phyloP scores from a whole-genome alignment of 2,329 filamentous ascomycete genomes.

The Cladophialophora chaetospira region DNA sequence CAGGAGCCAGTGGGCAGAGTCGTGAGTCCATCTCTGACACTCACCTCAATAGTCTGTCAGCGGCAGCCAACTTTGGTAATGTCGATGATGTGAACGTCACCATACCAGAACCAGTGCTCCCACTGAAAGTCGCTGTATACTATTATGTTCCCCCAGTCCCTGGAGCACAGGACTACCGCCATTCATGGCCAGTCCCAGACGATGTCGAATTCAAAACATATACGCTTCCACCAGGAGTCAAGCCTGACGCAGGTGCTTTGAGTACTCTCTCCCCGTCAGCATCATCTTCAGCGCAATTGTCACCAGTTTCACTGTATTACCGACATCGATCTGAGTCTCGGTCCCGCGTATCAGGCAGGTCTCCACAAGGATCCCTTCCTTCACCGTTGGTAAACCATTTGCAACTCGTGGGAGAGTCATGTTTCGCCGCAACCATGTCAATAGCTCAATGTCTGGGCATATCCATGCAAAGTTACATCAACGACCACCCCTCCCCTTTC shows the following conservation, averaged over 20 bases:
- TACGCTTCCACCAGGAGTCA: slow-evolving; percentile 11
- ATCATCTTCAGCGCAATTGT: neutral
- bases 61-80: neutral
- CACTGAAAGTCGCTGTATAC: slow-evolving; percentile 16
- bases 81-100: neutral
- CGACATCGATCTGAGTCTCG: neutral
- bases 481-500: slow-evolving; percentile 29
- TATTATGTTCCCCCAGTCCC: slow-evolving; percentile 21
- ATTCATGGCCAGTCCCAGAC: slow-evolving; percentile 16
- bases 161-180: slow-evolving; percentile 14
- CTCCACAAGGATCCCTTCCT: slow-evolving; percentile 8
- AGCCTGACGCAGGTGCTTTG: neutral
- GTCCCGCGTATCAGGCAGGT: neutral
- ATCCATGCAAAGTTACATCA: slow-evolving; percentile 20
- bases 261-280: neutral
- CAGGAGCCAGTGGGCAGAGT: neutral
- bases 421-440: slow-evolving; percentile 25
- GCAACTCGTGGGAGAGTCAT: slow-evolving; percentile 25
- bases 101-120: slow-evolving; percentile 13
- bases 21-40: no score
- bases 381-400: slow-evolving; percentile 27
- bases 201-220: slow-evolving; percentile 16
- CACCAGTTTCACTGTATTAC: neutral
- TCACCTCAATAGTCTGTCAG: no score
- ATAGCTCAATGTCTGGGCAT: slow-evolving; percentile 25